These are phyloP conservation scores for Chaetomiaceae sp. DNA, from an alignment of 2,329 filamentous ascomycete genomes.

Conservation along the genomic window DNA sequence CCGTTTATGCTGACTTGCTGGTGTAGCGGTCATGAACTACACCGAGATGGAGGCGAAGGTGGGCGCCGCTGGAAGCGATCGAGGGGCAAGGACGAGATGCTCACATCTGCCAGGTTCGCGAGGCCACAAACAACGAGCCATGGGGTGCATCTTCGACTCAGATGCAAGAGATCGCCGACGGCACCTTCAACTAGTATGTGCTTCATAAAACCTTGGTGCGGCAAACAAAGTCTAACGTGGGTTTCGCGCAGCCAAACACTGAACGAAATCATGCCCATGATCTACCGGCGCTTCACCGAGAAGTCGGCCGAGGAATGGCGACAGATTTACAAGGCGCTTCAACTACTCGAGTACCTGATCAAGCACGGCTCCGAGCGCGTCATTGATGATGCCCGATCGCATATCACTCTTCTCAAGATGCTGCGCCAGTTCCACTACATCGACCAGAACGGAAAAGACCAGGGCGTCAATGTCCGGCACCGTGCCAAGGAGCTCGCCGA, in stretches of 20 bases:
- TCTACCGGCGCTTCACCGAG: slow-evolving; percentile 98
- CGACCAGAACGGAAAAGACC: slow-evolving; percentile 93
- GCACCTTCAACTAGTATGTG: slow-evolving; percentile 93
- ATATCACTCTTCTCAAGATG: slow-evolving; percentile 96
- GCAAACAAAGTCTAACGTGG: slow-evolving; percentile 16
- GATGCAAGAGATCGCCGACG: slow-evolving; percentile 98
- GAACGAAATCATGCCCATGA: slow-evolving; percentile 99
- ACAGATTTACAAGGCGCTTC: slow-evolving; percentile 97
- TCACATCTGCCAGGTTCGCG: slow-evolving; percentile 63
- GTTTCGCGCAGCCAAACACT: slow-evolving; percentile 70
- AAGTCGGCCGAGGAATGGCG: slow-evolving; percentile 98
- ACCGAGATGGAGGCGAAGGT: slow-evolving; percentile 84
- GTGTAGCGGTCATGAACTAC: slow-evolving; percentile 89
- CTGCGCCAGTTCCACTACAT: slow-evolving; percentile 97
- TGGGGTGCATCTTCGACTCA: slow-evolving; percentile 81
- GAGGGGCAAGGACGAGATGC: slow-evolving; percentile 5
- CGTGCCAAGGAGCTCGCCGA: slow-evolving; percentile 93
- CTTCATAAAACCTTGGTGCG: not conserved
- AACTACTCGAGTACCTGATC: slow-evolving; percentile 89
- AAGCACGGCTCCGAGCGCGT: slow-evolving; percentile 98
- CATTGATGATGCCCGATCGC: slow-evolving; percentile 92
- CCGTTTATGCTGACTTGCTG: slow-evolving; percentile 9
- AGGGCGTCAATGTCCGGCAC: slow-evolving; percentile 96
- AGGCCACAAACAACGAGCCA: slow-evolving; percentile 98
- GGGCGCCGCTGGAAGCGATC: not conserved